These are phyloP conservation scores for Vitis amurensis DNA, from an alignment of 164 flowering plant genomes.

Conservation along the genomic window DNA sequence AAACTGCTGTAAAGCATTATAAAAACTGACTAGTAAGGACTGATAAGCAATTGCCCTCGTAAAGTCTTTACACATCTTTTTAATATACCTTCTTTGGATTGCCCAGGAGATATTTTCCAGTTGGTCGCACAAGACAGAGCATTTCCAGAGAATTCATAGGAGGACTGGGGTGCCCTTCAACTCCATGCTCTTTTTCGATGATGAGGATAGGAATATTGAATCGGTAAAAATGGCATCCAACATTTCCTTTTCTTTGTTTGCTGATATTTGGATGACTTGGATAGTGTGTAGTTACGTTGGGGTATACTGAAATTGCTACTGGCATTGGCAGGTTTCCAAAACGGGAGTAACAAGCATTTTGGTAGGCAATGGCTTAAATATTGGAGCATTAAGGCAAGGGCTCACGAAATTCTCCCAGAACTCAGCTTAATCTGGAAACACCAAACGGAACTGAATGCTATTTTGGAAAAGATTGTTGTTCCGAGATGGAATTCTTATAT, in stretches of 20 bases:
- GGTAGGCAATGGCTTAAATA: conserved; percentile 71
- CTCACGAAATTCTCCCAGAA: conserved; percentile 50
- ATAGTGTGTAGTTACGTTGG: background rate
- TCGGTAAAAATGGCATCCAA: conserved; percentile 43
- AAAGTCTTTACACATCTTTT: too few relatives aligned
- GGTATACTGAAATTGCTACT: conserved; percentile 1
- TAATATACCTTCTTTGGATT: background rate
- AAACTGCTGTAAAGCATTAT: background rate
- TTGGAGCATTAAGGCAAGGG: conserved; percentile 73
- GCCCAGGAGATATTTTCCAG: conserved; percentile 92
- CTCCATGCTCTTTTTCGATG: conserved; percentile 95
- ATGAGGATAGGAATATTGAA: conserved; percentile 83
- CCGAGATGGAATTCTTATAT: too few relatives aligned
- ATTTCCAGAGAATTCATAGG: conserved; percentile 75
- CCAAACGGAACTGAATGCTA: conserved; percentile 7
- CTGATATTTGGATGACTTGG: background rate
- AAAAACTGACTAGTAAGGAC: background rate
- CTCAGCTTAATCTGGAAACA: conserved; percentile 28
- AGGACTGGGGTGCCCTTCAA: conserved; percentile 77
- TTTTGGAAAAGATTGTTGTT: too few relatives aligned
- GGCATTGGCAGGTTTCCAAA: conserved; percentile 59
- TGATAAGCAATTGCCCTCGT: too few relatives aligned
- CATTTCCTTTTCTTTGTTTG: background rate
- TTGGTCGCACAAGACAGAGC: conserved; percentile 93
- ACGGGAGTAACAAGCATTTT: conserved; percentile 91